These are phyloP conservation scores for Agaricus sinodeliciosus DNA, from an alignment of 768 basidiomycete genomes.

Conservation along the genomic window DNA sequence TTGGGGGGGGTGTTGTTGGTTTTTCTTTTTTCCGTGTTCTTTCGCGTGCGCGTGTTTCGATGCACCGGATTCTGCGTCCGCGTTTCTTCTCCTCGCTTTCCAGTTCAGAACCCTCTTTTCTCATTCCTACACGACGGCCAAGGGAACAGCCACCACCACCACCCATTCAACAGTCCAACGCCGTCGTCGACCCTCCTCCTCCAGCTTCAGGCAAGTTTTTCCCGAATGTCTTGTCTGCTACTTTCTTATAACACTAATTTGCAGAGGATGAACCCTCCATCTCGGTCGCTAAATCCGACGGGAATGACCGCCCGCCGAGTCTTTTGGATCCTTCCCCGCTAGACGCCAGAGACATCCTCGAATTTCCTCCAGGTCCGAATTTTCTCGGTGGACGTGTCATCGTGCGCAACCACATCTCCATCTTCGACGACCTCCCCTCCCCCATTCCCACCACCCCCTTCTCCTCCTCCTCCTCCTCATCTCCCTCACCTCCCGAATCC, in stretches of 20 bases:
- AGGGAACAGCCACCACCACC: too few species aligned
- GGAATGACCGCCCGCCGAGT: conserved; percentile 29
- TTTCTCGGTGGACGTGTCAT: conserved; percentile 58
- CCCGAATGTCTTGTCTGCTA: too few species aligned
- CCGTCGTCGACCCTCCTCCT: too few species aligned
- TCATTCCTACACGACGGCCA: neutral
- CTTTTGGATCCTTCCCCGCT: conserved; percentile 53
- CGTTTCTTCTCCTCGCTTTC: neutral
- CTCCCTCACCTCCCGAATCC: conserved; percentile 10
- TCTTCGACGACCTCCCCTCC: conserved; percentile 34
- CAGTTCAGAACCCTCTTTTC: neutral
- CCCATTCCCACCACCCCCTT: too few species aligned
- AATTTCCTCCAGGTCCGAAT: conserved; percentile 45
- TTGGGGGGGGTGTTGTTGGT: too few species aligned
- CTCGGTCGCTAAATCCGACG: neutral
- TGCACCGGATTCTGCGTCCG: too few species aligned
- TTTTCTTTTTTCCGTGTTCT: too few species aligned
- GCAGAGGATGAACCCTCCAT: too few species aligned
- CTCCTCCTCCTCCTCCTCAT: conserved; percentile 12
- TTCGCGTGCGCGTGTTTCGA: too few species aligned
- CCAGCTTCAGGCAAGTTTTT: too few species aligned
- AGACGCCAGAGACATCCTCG: conserved; percentile 50
- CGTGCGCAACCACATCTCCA: conserved; percentile 65
- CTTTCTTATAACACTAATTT: too few species aligned
- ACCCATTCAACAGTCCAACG: too few species aligned